Base-by-base conservation (phyloP, 2,329 filamentous ascomycete species). In the Emergomyces pasteurianus region DNA sequence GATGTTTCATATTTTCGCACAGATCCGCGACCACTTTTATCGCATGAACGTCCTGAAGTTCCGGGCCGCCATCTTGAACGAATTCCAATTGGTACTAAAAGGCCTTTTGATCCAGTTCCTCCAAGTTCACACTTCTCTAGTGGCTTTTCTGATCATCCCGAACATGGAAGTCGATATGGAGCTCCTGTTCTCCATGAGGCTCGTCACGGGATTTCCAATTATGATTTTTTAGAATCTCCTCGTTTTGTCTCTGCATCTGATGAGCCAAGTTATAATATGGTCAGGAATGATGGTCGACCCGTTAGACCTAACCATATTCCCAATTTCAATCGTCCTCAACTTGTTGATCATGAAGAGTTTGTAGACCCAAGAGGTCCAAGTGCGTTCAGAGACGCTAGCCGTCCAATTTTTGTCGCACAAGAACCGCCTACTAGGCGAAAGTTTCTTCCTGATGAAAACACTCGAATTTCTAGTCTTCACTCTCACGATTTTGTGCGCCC, bases 401-500 rank as follows among this genome's bases (percentile, higher is more conserved):
- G 54, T 57, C 59, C 62, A 43, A 63, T 63, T 31, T 16, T 60
- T 58, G 58, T 66, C 40, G 54, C 63, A 40, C 63, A 68, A 59
- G 65, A 65, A 54, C 31, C 62, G 28, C 61, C 63, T 40, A 62
- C 64, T 28, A 67, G 65, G 52, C 69, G 68, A 50, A 58, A 58
- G 14, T 28, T 57, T 49, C 47, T 47, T 28, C 57, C 47, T 61
- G 36, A 60, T 43, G 50, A 60, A 60, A 60, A 60, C 52, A 53
- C 58, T 46, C 58, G 58, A 36, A 23, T 58, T 28, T 58, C 61
- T 40, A 67, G 66, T 36, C 65, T 71, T 40, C 73, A 75, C 65
- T 71, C 72, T 14, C 70, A 74, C 62, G 73, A 69, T 61, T 74
- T 75, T 63, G 68, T 74, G 60, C 72, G 71, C 60, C 67, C 68